Percentiles rank a stretch among this genome's conserved stretches.
Conservation (phyloP, 2,329 filamentous ascomycete genomes). For the Simplicillium sp. region DNA sequence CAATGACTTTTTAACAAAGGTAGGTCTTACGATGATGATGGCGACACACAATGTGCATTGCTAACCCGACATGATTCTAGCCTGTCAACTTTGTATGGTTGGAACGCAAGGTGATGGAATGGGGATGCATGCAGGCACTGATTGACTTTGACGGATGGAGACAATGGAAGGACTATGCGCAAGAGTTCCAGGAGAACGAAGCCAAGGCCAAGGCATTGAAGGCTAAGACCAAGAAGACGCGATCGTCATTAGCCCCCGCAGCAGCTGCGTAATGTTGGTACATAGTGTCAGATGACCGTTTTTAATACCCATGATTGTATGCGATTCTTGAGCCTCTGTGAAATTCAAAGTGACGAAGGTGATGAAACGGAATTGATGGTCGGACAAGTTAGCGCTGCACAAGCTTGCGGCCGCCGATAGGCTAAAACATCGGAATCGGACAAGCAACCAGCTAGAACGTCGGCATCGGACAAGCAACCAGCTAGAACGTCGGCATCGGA, state of each 20-base stretch:
- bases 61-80: constrained; percentile 21
- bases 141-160: constrained; percentile 99
- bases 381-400: too few relatives aligned
- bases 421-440: too few relatives aligned
- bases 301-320: too few relatives aligned
- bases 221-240: constrained; percentile 35
- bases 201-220: constrained; percentile 30
- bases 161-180: constrained; percentile 82
- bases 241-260: constrained; percentile 24
- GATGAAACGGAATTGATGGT: too few relatives aligned
- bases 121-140: constrained; percentile 98
- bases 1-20: constrained; percentile 97
- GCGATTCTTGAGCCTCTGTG: too few relatives aligned
- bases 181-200: constrained; percentile 33
- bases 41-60: constrained; percentile 11
- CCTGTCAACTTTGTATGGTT: constrained; percentile 97
- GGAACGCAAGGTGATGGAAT: constrained; percentile 95
- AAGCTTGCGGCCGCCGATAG: too few relatives aligned
- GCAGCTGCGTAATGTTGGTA: not conserved
- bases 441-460: too few relatives aligned
- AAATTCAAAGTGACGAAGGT: too few relatives aligned
- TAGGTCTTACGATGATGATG: constrained; percentile 28
- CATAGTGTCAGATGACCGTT: too few relatives aligned
- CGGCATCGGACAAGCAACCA: too few relatives aligned
- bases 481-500: too few relatives aligned